These are phyloP conservation scores for Kandelia obovata DNA, from an alignment of 345 rosid species.

Conservation along the genomic window DNA sequence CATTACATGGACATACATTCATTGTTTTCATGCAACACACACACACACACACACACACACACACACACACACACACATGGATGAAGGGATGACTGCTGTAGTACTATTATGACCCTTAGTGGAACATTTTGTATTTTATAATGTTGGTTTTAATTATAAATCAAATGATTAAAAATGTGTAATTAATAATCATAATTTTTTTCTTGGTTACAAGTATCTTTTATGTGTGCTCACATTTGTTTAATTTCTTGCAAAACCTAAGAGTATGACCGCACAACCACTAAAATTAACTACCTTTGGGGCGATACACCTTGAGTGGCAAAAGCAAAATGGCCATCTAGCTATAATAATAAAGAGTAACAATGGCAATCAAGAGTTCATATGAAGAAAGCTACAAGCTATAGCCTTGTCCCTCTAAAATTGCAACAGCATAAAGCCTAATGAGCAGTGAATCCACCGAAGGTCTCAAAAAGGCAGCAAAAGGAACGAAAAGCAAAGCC, in stretches of 20 bases:
- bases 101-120: no score
- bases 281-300: conserved; percentile 7
- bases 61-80: no score
- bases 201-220: no score
- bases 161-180: no score
- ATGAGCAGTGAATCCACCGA: conserved; percentile 25
- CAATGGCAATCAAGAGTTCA: conserved; percentile 6
- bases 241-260: not conserved
- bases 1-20: no score
- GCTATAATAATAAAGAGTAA: conserved; percentile 17
- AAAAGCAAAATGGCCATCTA: not conserved
- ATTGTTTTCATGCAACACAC: no score
- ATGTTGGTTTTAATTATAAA: no score
- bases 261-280: not conserved
- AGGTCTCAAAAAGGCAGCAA: conserved; percentile 16
- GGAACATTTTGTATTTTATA: no score
- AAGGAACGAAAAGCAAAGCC: conserved; percentile 7
- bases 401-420: not conserved
- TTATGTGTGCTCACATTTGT: not conserved
- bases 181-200: no score
- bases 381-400: not conserved
- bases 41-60: no score
- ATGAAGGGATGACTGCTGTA: no score
- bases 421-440: conserved; percentile 2
- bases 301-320: conserved; percentile 11